Base-by-base conservation (phyloP, 768 basidiomycete genomes). In the Suillus subaureus region DNA sequence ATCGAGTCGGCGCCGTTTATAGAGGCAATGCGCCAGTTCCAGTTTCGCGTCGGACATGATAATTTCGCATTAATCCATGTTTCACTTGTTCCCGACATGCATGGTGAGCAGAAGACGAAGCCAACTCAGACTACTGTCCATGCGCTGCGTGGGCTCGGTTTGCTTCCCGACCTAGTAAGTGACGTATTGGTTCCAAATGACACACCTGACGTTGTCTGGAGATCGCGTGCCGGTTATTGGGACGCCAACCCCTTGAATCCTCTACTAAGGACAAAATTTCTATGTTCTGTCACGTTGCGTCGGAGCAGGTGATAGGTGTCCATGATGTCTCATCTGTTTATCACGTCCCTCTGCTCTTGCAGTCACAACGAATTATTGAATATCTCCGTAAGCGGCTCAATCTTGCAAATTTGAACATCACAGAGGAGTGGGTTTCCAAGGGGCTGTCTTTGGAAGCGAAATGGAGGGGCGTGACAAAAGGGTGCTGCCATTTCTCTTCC, bases 21-120 rank as follows among this genome's bases (percentile, higher is more conserved):
- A 55, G 97, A 99, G 77, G 97, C 97, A 0, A 96, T 99, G 92
- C 89, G 97, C n/a, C 97, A 99, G 77, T 99, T 99, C 84, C 97
- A 99, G 75, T 98, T 98, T 83, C 90, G 97, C 64, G 96, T 99
- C 26, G 96, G 97, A 21, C 87, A 92, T 74, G 93, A 95, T 65
- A 98, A 99, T 79, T 98, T 98, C 75, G 96, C 97, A 0, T 87
- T 99, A 63, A 90, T 99, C 66, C 96, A 98, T 70, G 97, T 99
- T 57, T 96, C 94, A 7, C 89, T 99, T 37, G 95, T 99, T n/a
- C 97, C 97, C 21, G 94, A 97, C 72, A 94, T 99, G 84, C 95
- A 97, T 62, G 97, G 97, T 64, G 97, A 99, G 77, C 97, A 98
- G 74, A 99, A 99, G 80, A 99, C 97, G 9, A 99, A 99, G 75